Evolutionary conservation across 2,329 filamentous ascomycete species (phyloP).

Genomic region (Fonsecaea nubica): DNA sequence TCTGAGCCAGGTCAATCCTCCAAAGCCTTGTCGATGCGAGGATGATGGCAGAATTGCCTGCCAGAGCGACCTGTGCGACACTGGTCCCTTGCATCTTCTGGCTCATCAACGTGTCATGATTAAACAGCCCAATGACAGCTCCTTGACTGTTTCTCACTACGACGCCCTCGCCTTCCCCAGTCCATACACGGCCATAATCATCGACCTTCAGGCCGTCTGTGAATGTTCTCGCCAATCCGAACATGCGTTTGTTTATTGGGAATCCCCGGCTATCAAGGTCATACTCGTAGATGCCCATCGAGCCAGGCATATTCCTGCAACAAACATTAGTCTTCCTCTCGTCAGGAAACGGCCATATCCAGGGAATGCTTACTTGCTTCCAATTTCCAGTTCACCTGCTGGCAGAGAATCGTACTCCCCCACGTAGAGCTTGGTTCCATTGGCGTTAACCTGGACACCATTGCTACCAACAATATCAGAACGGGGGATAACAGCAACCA

Average conservation of each 20-base stretch:
- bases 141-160: not conserved
- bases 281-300: not conserved
- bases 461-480: constrained; percentile 1
- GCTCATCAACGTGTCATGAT: not conserved
- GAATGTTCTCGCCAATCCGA: not conserved
- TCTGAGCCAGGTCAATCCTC: not conserved
- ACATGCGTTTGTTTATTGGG: not conserved
- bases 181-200: not conserved
- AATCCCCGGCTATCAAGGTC: constrained; percentile 1
- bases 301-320: not conserved
- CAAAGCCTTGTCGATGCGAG: not conserved
- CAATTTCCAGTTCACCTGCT: not conserved
- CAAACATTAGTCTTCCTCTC: not conserved
- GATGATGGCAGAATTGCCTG: not conserved
- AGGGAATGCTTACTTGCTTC: not conserved
- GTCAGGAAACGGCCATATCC: not conserved
- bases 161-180: not conserved
- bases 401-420: not conserved
- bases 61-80: not conserved
- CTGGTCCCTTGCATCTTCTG: not conserved
- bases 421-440: not conserved
- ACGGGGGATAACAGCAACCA: not conserved
- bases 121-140: not conserved
- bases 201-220: not conserved
- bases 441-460: not conserved